Evolutionary conservation across 2,329 filamentous ascomycete species (phyloP).

Genomic region (Trichophyton simii): DNA sequence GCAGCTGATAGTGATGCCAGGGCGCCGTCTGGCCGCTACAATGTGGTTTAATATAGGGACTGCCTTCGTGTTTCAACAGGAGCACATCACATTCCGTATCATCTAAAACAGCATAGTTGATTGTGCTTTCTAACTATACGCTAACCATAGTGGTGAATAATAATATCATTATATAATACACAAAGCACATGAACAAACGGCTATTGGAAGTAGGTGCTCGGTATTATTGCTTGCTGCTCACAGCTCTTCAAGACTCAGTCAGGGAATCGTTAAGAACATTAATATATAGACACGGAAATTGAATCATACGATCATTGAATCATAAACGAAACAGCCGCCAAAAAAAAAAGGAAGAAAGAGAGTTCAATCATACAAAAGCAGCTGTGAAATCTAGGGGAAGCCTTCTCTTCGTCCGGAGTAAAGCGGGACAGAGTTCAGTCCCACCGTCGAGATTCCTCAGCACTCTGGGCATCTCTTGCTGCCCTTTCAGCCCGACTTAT

Average conservation of each 20-base stretch:
- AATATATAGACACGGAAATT: not conserved
- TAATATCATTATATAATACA: too few species aligned
- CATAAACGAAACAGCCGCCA: not conserved
- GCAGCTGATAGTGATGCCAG: conserved; percentile 77
- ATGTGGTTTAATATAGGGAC: conserved; percentile 49
- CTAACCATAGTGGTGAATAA: too few species aligned
- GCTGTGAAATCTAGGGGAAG: not conserved
- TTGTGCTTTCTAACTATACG: not conserved
- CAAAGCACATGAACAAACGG: too few species aligned
- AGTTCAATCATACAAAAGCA: not conserved
- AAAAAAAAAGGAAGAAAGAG: not conserved
- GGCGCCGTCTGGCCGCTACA: conserved; percentile 73
- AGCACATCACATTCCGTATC: not conserved
- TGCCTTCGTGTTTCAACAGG: not conserved
- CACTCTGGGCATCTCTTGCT: conserved; percentile 55
- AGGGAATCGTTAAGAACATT: too few species aligned
- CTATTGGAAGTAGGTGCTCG: too few species aligned
- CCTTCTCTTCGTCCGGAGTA: not conserved
- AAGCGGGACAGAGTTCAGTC: conserved; percentile 30
- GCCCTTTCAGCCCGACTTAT: conserved; percentile 54
- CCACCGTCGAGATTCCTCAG: conserved; percentile 44
- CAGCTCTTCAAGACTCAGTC: too few species aligned
- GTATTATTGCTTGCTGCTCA: too few species aligned
- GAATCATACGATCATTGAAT: not conserved
- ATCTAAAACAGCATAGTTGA: not conserved